Evolutionary conservation across 2,329 filamentous ascomycete genomes (phyloP).

Genomic region (Colletotrichum sp.): DNA sequence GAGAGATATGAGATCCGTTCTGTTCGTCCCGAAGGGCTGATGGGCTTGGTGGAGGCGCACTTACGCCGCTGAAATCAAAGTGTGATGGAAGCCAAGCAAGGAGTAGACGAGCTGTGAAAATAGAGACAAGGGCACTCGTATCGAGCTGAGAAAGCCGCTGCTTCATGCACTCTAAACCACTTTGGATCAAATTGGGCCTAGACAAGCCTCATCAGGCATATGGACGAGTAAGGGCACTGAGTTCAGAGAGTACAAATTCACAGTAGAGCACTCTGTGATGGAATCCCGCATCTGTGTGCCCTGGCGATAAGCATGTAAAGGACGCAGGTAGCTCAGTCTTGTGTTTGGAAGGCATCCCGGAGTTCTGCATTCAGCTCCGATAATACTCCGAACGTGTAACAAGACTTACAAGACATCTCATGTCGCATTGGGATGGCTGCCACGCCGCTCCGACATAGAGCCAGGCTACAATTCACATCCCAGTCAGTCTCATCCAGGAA

Average conservation of each 20-base stretch:
- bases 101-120: neutral
- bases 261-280: neutral
- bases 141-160: neutral
- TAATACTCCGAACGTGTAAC: neutral
- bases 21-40: neutral
- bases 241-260: rapidly evolving
- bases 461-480: neutral
- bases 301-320: neutral
- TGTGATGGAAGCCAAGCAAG: neutral
- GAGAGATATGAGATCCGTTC: neutral
- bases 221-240: neutral
- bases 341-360: neutral
- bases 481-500: neutral
- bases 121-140: neutral
- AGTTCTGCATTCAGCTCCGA: neutral
- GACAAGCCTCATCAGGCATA: neutral
- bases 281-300: neutral
- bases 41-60: neutral
- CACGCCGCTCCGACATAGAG: neutral
- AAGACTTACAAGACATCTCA: neutral
- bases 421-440: neutral
- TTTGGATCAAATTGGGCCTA: neutral
- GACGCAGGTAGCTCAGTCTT: neutral
- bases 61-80: neutral
- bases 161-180: neutral